Conservation (phyloP, 305 asterid genomes). For the Fraxinus platypoda region DNA sequence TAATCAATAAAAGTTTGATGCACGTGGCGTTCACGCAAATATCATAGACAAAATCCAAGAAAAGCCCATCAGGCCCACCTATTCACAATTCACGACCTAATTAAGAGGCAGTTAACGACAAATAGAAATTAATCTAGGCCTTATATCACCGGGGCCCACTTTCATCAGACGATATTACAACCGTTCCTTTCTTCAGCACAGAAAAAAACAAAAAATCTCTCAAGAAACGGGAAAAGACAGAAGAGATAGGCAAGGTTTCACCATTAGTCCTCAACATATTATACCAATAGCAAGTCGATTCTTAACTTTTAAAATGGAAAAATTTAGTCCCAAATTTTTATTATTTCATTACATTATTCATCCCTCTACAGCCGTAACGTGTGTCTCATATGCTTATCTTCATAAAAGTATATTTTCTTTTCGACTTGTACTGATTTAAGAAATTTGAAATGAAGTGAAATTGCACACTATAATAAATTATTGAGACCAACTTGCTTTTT, state of each 20-base stretch:
- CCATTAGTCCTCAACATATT: neutral
- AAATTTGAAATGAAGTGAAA: neutral
- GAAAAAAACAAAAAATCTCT: neutral
- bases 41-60: neutral
- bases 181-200: neutral
- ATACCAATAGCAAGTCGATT: neutral
- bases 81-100: slow-evolving; percentile 18
- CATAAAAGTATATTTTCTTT: neutral
- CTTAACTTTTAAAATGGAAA: neutral
- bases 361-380: neutral
- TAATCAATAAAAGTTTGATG: neutral
- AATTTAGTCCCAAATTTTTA: neutral
- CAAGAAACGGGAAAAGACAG: neutral
- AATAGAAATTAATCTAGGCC: neutral
- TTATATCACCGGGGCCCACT: neutral
- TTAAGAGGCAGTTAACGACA: neutral
- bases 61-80: slow-evolving; percentile 19
- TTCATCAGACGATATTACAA: neutral
- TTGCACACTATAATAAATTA: neutral
- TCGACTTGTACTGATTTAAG: neutral
- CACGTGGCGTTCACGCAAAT: slow-evolving; percentile 28
- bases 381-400: neutral
- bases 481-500: neutral
- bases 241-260: neutral
- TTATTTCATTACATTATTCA: neutral